Evolutionary conservation across 78 protist species (phyloP).

Genomic region (Creolimax fragrantissima): DNA sequence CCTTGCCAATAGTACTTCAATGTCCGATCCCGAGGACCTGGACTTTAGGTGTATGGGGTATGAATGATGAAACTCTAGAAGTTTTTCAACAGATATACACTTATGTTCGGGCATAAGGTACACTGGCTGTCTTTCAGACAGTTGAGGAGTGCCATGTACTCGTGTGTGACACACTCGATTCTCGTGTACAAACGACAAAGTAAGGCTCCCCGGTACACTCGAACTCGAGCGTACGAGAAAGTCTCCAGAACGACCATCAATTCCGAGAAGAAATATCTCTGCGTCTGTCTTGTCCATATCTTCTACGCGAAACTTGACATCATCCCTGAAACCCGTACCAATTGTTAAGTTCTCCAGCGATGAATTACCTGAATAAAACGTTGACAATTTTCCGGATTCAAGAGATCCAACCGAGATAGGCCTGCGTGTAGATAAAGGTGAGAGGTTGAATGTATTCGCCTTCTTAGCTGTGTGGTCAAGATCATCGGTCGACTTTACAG

Average conservation of each 20-base stretch:
- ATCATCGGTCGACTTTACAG: neutral
- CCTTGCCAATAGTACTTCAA: neutral
- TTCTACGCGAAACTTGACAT: too few relatives aligned
- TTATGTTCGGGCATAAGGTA: neutral
- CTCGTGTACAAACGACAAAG: neutral
- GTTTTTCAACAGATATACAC: neutral
- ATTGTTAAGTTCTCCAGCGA: too few relatives aligned
- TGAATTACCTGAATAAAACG: too few relatives aligned
- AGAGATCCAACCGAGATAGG: too few relatives aligned
- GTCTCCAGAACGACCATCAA: neutral
- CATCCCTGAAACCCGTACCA: too few relatives aligned
- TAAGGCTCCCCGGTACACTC: neutral
- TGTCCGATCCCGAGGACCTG: neutral
- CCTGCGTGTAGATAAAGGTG: neutral
- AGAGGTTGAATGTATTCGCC: neutral
- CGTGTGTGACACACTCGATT: neutral
- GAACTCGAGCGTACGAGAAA: neutral
- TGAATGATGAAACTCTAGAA: neutral
- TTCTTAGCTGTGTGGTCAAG: neutral
- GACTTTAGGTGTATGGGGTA: neutral
- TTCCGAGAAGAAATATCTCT: neutral
- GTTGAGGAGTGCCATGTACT: too few relatives aligned
- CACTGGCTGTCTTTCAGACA: neutral
- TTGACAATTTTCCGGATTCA: too few relatives aligned
- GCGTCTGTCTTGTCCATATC: neutral